Evolutionary conservation across 1,284 basidiomycete genomes (phyloP).

Genomic region (Schizophyllum commune): DNA sequence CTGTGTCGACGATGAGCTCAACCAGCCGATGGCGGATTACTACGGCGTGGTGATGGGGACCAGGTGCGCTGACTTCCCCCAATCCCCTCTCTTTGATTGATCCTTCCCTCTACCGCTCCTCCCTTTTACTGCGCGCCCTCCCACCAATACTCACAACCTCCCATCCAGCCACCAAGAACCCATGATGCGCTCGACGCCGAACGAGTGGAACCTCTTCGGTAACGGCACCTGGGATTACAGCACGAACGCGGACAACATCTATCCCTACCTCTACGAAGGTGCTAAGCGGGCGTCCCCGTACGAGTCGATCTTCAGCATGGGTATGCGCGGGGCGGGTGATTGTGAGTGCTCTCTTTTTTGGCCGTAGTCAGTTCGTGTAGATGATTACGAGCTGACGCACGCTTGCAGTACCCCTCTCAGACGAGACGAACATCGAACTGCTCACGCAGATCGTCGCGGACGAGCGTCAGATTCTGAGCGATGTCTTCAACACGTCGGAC

Average conservation of each 20-base stretch:
- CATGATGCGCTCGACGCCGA: conserved; percentile 55
- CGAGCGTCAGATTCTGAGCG: conserved; percentile 54
- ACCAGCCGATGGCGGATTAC: conserved; percentile 55
- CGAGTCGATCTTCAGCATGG: conserved; percentile 56
- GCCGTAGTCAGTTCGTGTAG: not conserved
- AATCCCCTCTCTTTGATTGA: not conserved
- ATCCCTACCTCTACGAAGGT: conserved; percentile 54
- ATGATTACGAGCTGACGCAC: no score
- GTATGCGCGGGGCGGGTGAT: conserved; percentile 61
- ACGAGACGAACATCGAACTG: conserved; percentile 40
- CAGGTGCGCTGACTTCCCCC: conserved; percentile 25
- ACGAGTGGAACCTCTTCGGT: conserved; percentile 51
- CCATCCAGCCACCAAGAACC: conserved; percentile 51
- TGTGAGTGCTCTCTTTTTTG: conserved; percentile 23
- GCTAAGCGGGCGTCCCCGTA: conserved; percentile 46
- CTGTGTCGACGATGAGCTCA: conserved; percentile 55
- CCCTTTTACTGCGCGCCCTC: no score
- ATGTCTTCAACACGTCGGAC: conserved; percentile 42
- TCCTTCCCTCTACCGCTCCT: no score
- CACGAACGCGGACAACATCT: conserved; percentile 43
- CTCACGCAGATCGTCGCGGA: conserved; percentile 51
- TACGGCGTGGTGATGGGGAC: conserved; percentile 70
- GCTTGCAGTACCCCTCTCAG: conserved; percentile 40
- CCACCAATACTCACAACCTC: not conserved
- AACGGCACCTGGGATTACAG: conserved; percentile 56